Evolutionary conservation across 129 eudicot genomes (phyloP).

Genomic region (Heracleum sosnowskyi): DNA sequence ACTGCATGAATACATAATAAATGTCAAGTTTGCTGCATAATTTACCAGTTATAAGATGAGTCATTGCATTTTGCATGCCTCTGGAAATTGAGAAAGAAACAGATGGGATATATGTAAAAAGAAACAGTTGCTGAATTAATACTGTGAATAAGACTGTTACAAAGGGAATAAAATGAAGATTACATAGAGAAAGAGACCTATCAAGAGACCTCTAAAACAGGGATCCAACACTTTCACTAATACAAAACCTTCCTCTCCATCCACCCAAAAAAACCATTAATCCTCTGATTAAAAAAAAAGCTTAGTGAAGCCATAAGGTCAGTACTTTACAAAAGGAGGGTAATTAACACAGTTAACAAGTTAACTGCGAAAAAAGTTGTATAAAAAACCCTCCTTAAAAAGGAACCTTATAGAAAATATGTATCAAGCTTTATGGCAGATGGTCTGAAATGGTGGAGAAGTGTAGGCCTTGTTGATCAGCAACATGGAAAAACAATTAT

Average conservation of each 20-base stretch:
- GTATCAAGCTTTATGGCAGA: slow-evolving; percentile 18
- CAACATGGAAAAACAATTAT: slow-evolving; percentile 14
- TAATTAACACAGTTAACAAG: slow-evolving; percentile 43
- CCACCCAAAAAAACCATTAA: slow-evolving; percentile 29
- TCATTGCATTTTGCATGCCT: neutral
- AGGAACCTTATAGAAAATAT: slow-evolving; percentile 51
- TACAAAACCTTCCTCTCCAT: slow-evolving; percentile 19
- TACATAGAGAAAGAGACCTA: slow-evolving; percentile 19
- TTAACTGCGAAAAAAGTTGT: slow-evolving; percentile 40
- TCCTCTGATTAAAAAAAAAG: slow-evolving; percentile 21
- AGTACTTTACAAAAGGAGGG: slow-evolving; percentile 48
- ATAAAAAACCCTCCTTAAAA: slow-evolving; percentile 62
- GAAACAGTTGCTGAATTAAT: neutral
- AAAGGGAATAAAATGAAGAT: neutral
- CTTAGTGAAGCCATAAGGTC: slow-evolving; percentile 22
- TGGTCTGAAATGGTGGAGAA: slow-evolving; percentile 34
- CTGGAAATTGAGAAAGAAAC: neutral
- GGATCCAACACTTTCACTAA: slow-evolving; percentile 14
- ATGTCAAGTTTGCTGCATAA: neutral
- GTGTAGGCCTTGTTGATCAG: slow-evolving; percentile 25
- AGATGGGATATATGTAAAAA: neutral
- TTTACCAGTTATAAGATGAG: neutral
- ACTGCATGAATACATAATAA: neutral
- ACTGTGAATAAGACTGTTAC: slow-evolving; percentile 4
- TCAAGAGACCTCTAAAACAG: slow-evolving; percentile 23